Conservation (phyloP, 1,284 basidiomycete species). For the Microbotryum scabiosae region DNA sequence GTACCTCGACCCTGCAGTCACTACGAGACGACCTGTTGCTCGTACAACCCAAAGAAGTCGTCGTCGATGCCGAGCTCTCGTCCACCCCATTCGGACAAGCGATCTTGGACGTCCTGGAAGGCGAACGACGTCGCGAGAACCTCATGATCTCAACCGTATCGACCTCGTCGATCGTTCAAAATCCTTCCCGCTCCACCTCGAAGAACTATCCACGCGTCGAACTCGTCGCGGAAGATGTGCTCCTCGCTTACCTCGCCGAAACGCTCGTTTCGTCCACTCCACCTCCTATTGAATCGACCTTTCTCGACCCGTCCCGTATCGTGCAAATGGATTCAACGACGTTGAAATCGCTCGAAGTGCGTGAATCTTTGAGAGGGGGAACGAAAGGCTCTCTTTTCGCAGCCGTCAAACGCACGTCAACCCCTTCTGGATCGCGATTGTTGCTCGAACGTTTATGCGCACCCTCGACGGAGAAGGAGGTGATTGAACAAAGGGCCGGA, state of each 20-base stretch:
- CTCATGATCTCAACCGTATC: constrained; percentile 42
- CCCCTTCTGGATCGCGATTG: constrained; percentile 68
- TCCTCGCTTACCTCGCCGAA: constrained; percentile 28
- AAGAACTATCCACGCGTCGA: not conserved
- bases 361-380: constrained; percentile 64
- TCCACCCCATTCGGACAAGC: not conserved
- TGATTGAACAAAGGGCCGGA: constrained; percentile 66
- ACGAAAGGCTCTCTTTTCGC: constrained; percentile 65
- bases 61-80: constrained; percentile 52
- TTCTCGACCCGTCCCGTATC: constrained; percentile 17
- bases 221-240: constrained; percentile 19
- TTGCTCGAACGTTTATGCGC: constrained; percentile 68
- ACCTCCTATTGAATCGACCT: not conserved
- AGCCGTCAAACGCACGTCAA: constrained; percentile 68
- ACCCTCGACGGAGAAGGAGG: constrained; percentile 67
- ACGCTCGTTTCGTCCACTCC: constrained; percentile 25
- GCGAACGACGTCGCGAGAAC: constrained; percentile 45
- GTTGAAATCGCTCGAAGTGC: constrained; percentile 77
- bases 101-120: constrained; percentile 16
- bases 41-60: constrained; percentile 70
- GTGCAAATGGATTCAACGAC: constrained; percentile 45
- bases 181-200: constrained; percentile 17
- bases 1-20: constrained; percentile 49
- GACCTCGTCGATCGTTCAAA: constrained; percentile 2
- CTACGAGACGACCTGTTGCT: constrained; percentile 77